phyloP scores from a whole-genome alignment of 352 stramenopile genomes.

The Pythium rhizo-oryzae region DNA sequence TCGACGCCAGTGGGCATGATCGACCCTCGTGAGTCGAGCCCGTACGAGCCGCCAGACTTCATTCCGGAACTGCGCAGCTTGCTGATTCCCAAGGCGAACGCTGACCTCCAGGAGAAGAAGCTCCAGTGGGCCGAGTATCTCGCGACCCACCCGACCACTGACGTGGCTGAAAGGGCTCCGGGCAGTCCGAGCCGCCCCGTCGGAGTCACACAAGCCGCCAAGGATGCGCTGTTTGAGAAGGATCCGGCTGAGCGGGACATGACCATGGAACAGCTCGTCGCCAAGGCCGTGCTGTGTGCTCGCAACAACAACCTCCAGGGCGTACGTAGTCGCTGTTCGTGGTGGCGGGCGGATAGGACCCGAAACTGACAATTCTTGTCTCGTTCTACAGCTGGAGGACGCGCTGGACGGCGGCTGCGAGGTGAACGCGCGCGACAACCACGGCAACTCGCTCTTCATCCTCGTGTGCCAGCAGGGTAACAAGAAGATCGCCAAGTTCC shows the following conservation, averaged over 20 bases:
- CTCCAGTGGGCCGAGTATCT: constrained; percentile 45
- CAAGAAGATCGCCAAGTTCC: constrained; percentile 95
- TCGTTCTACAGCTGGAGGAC: constrained; percentile 65
- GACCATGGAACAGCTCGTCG: constrained; percentile 49
- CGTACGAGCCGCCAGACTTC: constrained; percentile 61
- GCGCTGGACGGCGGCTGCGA: constrained; percentile 89
- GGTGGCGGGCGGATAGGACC: neutral
- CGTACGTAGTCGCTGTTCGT: constrained; percentile 33
- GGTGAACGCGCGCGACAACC: constrained; percentile 91
- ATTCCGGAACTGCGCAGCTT: constrained; percentile 60
- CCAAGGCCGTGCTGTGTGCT: constrained; percentile 60
- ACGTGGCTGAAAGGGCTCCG: neutral
- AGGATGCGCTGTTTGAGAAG: constrained; percentile 49
- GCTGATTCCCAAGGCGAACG: constrained; percentile 53
- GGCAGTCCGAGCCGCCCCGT: neutral
- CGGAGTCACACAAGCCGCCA: constrained; percentile 16
- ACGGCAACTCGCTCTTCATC: constrained; percentile 96
- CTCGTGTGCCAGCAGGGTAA: constrained; percentile 95
- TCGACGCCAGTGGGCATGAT: constrained; percentile 70
- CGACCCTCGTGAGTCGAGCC: constrained; percentile 58
- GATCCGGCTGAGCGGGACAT: constrained; percentile 38
- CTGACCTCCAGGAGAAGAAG: constrained; percentile 70
- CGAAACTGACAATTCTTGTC: neutral
- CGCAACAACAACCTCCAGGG: constrained; percentile 84
- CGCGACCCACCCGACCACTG: constrained; percentile 8